Base-by-base conservation (phyloP, 192 early-diverging fungal genomes). In the Coemansia sp. region DNA sequence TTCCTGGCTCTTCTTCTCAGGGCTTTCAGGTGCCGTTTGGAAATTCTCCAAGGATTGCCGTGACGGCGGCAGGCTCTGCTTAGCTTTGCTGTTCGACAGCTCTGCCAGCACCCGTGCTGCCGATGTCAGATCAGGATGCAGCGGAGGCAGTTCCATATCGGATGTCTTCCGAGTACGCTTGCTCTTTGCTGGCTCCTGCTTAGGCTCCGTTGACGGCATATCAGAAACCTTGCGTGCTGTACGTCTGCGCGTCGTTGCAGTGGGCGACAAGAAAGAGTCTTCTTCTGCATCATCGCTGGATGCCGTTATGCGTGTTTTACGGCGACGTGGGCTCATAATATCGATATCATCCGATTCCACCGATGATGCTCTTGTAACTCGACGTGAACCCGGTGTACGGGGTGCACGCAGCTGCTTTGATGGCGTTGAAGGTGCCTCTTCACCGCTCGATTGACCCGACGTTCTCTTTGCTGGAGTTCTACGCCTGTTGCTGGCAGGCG, bases 1-100 rank as follows among this genome's bases (percentile, higher is more conserved):
- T 38, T 37, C 19, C 4, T 12, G 39, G 21, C 21, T 37, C 20
- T 41, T 37, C 60, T 54, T 54, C 26, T 63, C 59, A 0, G 67
- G 67, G 44, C 59, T 69, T 30, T 69, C 67, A 3, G 67, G 67
- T 2, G 67, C 59, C 6, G 67, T 69, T 19, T 43, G 50, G 60
- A 63, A 69, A n/a, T 33, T 45, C 48, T 61, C 60, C 11, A 49
- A 49, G 2, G 63, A 72, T 30, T 65, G 62, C 9, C 35, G 44
- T 7, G 50, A 21, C 4, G 55, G 63, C 19, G 46, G 28, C 26
- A 30, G 4, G 15, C 20, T 23, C 23, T 23, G 28, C 28, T 43
- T 40, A 23, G 10, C 43, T 7, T 30, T 33, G 38, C 45, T 21
- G 33, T n/a, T 19, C 5, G 55, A 39, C 60, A 70, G 16, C 46